These are phyloP conservation scores for Halophytophthora batemanensis DNA, from an alignment of 352 stramenopile species.

Conservation along the genomic window DNA sequence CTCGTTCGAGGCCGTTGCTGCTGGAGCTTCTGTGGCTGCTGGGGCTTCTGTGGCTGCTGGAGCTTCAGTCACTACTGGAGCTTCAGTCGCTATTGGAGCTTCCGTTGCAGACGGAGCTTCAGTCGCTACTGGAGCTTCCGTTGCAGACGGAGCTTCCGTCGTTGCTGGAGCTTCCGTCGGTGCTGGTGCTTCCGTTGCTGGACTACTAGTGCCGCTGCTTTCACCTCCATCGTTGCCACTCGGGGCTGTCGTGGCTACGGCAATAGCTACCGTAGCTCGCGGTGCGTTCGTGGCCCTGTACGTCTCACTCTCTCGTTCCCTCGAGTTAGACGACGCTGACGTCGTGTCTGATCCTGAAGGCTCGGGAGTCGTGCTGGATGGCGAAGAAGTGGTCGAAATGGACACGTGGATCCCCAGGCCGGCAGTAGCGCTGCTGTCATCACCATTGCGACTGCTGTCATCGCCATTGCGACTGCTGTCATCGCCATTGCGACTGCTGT, in stretches of 20 bases:
- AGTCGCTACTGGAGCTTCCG: not conserved
- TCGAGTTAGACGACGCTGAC: slow-evolving; percentile 2
- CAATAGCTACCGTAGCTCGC: slow-evolving; percentile 15
- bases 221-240: not conserved
- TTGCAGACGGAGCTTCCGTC: slow-evolving; percentile 5
- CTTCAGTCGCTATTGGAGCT: too few species aligned
- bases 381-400: too few species aligned
- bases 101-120: too few species aligned
- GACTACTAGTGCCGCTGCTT: slow-evolving; percentile 1
- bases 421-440: too few species aligned
- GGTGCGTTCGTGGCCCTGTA: slow-evolving; percentile 1
- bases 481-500: not conserved
- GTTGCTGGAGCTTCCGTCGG: not conserved
- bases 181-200: not conserved
- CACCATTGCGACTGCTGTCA: slow-evolving; percentile 5
- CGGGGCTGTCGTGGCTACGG: slow-evolving; percentile 1
- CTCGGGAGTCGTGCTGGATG: not conserved
- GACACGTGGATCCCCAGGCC: too few species aligned
- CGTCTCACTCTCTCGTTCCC: slow-evolving; percentile 7
- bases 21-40: slow-evolving; percentile 3
- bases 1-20: too few species aligned
- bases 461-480: not conserved
- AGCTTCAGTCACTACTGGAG: too few species aligned
- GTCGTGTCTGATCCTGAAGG: slow-evolving; percentile 1
- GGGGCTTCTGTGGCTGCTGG: not conserved